Conservation (phyloP, 352 stramenopile genomes). For the Pythium aristosporum region DNA sequence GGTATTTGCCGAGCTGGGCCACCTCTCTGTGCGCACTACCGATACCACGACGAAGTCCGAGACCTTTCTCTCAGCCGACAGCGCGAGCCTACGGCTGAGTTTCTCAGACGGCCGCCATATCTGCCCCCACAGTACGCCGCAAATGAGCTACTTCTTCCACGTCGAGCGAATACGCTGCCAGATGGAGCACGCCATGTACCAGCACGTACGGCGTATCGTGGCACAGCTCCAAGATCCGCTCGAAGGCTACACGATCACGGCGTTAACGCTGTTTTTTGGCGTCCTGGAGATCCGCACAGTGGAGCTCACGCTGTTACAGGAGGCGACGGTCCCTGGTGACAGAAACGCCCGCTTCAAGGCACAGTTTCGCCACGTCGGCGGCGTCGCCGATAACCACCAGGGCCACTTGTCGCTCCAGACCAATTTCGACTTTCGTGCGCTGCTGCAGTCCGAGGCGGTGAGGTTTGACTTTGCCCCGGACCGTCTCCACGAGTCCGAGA, state of each 20-base stretch:
- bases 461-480: slow-evolving; percentile 23
- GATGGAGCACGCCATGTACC: slow-evolving; percentile 31
- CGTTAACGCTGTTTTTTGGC: slow-evolving; percentile 41
- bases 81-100: slow-evolving; percentile 37
- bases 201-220: slow-evolving; percentile 13
- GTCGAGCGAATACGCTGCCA: slow-evolving; percentile 52
- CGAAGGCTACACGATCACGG: background rate
- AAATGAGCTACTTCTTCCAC: slow-evolving; percentile 42
- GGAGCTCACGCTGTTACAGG: slow-evolving; percentile 47
- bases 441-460: slow-evolving; percentile 35
- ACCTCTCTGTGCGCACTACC: slow-evolving; percentile 28
- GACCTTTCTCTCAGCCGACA: slow-evolving; percentile 40
- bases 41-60: slow-evolving; percentile 20
- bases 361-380: slow-evolving; percentile 51
- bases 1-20: slow-evolving; percentile 43
- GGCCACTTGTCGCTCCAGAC: slow-evolving; percentile 49
- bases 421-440: slow-evolving; percentile 52
- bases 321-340: background rate
- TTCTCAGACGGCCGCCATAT: slow-evolving; percentile 53
- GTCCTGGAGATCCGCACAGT: slow-evolving; percentile 54
- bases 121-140: slow-evolving; percentile 45
- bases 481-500: background rate
- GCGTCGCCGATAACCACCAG: slow-evolving; percentile 63
- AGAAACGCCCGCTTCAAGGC: slow-evolving; percentile 33
- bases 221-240: slow-evolving; percentile 1